These are phyloP conservation scores for Wickerhamiella pararugosa DNA, from an alignment of 1,139 yeast genomes.

Conservation along the genomic window DNA sequence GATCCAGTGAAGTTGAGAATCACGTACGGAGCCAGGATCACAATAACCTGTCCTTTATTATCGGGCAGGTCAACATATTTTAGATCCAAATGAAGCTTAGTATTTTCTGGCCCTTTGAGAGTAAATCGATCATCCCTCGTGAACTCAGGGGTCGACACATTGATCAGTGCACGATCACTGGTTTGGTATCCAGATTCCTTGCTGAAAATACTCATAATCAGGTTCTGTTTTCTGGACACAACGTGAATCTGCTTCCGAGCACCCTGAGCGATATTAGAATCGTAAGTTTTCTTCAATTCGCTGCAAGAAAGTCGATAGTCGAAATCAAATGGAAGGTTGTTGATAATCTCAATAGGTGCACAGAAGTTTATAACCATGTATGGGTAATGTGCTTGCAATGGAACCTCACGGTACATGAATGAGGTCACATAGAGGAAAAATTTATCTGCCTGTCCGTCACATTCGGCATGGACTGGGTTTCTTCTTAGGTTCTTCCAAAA, in stretches of 20 bases:
- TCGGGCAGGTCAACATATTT: conserved; percentile 37
- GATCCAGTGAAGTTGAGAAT: conserved; percentile 68
- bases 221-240: conserved; percentile 54
- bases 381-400: conserved; percentile 64
- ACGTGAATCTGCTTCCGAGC: conserved; percentile 62
- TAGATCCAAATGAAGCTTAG: conserved; percentile 44
- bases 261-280: conserved; percentile 47
- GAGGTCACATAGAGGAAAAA: conserved; percentile 5
- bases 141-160: conserved; percentile 36
- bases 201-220: conserved; percentile 62
- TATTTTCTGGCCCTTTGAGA: conserved; percentile 47
- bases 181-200: conserved; percentile 45
- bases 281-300: conserved; percentile 56
- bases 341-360: conserved; percentile 79
- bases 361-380: conserved; percentile 66
- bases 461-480: conserved; percentile 11
- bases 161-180: conserved; percentile 66
- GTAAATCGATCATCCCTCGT: conserved; percentile 36
- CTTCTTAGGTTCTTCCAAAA: conserved; percentile 51
- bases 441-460: conserved; percentile 14
- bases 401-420: conserved; percentile 37
- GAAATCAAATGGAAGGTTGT: conserved; percentile 70
- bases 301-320: conserved; percentile 67
- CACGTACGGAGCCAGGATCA: conserved; percentile 74
- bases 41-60: conserved; percentile 32